Evolutionary conservation across 306 rosid genomes (phyloP).

Genomic region (Begonia loranthoides): DNA sequence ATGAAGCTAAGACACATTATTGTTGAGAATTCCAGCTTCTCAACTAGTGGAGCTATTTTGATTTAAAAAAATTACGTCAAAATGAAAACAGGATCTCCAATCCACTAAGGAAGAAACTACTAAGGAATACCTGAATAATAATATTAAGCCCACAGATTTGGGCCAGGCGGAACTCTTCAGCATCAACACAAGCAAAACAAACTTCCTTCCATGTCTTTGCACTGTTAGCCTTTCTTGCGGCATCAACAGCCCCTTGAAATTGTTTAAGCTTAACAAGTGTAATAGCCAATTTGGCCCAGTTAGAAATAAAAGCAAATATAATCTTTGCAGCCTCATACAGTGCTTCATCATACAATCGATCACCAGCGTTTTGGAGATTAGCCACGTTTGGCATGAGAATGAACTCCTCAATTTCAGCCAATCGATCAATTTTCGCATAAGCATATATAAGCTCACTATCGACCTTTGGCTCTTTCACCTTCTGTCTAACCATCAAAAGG

Average conservation of each 20-base stretch:
- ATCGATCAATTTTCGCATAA: slow-evolving; percentile 92
- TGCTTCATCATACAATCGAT: slow-evolving; percentile 85
- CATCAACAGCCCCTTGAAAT: slow-evolving; percentile 98
- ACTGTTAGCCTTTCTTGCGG: slow-evolving; percentile 98
- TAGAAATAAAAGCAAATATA: slow-evolving; percentile 83
- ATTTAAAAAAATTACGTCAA: too few species aligned
- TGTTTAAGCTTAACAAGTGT: slow-evolving; percentile 90
- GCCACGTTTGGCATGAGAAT: slow-evolving; percentile 99
- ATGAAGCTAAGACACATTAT: too few species aligned
- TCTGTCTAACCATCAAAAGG: slow-evolving; percentile 98
- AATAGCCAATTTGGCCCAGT: slow-evolving; percentile 96
- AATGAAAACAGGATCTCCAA: too few species aligned
- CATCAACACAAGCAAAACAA: slow-evolving; percentile 98
- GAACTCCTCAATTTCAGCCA: slow-evolving; percentile 91
- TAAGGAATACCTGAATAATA: slow-evolving; percentile 61
- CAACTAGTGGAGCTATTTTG: too few species aligned
- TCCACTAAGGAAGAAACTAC: too few species aligned
- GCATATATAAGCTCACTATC: slow-evolving; percentile 99
- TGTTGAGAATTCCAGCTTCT: too few species aligned
- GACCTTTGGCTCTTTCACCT: slow-evolving; percentile 88
- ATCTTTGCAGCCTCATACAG: slow-evolving; percentile 96
- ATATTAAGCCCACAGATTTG: slow-evolving; percentile 98
- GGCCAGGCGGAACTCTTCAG: slow-evolving; percentile 98
- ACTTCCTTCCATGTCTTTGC: slow-evolving; percentile 99
- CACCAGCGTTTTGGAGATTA: slow-evolving; percentile 94